Base-by-base conservation (phyloP, 306 rosid genomes). In the Begonia loranthoides region DNA sequence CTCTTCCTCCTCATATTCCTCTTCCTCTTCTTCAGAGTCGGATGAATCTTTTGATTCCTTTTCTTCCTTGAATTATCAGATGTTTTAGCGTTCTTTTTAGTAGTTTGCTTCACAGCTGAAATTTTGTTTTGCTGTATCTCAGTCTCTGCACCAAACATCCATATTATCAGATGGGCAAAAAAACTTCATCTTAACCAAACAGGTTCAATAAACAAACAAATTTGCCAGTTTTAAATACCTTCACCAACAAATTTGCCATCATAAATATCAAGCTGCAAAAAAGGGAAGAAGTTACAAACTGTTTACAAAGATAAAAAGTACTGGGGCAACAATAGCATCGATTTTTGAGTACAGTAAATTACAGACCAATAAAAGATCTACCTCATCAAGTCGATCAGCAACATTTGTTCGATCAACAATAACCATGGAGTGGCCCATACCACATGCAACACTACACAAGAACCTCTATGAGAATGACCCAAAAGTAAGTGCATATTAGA, bases 321-420 rank as follows among this genome's bases (percentile, higher is more conserved):
- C 43, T 39, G 43, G 43, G 43, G n/a, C n/a, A n/a, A n/a, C n/a
- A n/a, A n/a, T n/a, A n/a, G n/a, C n/a, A n/a, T n/a, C n/a, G n/a
- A n/a, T n/a, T n/a, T n/a, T n/a, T n/a, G n/a, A n/a, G n/a, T n/a
- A n/a, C n/a, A n/a, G n/a, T n/a, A n/a, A n/a, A n/a, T n/a, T n/a
- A n/a, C n/a, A n/a, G n/a, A n/a, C n/a, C n/a, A n/a, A n/a, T n/a
- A 7, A 34, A 57, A 46, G 54, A 65, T 56, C 49, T 72, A 90
- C 97, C 95, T 90, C 92, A 4, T 82, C 90, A 54, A 90, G 97
- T 45, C 80, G 84, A 57, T 86, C 95, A 33, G 58, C 85, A 61
- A 69, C 49, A 76, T 67, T 73, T 62, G 78, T 66, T 73, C 87
- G 78, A 72, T 90, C 95, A 53, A 90, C 94, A 19, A 90, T 50